These are phyloP conservation scores for Lachnellula arida DNA, from an alignment of 2,329 filamentous ascomycete species.

Conservation along the genomic window DNA sequence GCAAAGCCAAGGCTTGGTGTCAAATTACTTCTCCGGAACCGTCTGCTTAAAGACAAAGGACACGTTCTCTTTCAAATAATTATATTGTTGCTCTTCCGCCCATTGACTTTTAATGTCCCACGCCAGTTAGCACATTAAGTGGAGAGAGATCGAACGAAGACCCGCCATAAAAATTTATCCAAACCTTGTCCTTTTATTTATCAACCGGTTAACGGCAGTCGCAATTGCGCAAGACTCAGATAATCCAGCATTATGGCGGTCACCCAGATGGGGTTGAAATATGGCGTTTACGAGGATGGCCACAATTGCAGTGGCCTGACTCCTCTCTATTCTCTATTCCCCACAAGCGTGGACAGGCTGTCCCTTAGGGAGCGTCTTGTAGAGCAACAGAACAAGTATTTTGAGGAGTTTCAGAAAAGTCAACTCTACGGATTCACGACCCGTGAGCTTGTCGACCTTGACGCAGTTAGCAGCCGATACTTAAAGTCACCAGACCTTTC, in stretches of 20 bases:
- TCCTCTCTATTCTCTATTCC: not conserved
- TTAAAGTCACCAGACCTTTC: not conserved
- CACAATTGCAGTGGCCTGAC: not conserved
- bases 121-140: too few relatives aligned
- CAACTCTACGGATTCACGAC: not conserved
- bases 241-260: not conserved
- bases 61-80: too few relatives aligned
- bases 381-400: not conserved
- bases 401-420: not conserved
- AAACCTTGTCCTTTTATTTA: too few relatives aligned
- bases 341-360: not conserved
- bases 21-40: too few relatives aligned
- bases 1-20: too few relatives aligned
- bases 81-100: too few relatives aligned
- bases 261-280: not conserved
- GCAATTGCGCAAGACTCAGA: too few relatives aligned
- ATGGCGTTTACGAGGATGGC: not conserved
- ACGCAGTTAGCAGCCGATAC: not conserved
- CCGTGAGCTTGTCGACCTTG: not conserved
- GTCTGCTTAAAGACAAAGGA: too few relatives aligned
- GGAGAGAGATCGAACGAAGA: too few relatives aligned
- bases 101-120: too few relatives aligned
- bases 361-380: not conserved
- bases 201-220: too few relatives aligned
- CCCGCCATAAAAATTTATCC: too few relatives aligned